These are phyloP conservation scores for Penium margaritaceum DNA, from an alignment of 139 green algal species.

Conservation along the genomic window DNA sequence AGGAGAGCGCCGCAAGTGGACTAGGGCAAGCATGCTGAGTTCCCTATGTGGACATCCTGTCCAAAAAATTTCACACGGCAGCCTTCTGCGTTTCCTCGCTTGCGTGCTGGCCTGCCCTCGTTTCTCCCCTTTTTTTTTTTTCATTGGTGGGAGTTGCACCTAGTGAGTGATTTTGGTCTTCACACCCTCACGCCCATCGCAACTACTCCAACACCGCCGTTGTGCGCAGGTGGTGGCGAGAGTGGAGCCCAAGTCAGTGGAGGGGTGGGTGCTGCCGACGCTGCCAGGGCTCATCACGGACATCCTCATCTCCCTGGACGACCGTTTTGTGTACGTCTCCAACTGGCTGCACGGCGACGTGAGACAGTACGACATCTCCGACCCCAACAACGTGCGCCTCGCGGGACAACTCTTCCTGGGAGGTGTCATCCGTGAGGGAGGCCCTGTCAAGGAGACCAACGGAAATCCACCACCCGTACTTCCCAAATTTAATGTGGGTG, in stretches of 20 bases:
- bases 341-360: constrained; percentile 61
- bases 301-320: constrained; percentile 75
- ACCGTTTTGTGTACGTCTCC: constrained; percentile 68
- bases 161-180: no score
- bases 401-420: constrained; percentile 66
- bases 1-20: no score
- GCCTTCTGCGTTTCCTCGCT: no score
- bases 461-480: not conserved
- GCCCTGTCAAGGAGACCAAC: constrained; percentile 53
- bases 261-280: constrained; percentile 71
- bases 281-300: constrained; percentile 76
- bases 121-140: no score
- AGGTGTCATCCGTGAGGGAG: constrained; percentile 56
- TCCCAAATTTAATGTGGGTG: no score
- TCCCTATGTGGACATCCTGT: no score
- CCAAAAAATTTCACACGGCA: no score
- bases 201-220: no score
- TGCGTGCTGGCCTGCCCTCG: no score
- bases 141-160: no score
- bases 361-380: constrained; percentile 68
- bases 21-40: no score
- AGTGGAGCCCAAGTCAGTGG: constrained; percentile 49
- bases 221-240: constrained; percentile 8
- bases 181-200: no score
- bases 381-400: constrained; percentile 60